Evolutionary conservation across 2,329 filamentous ascomycete species (phyloP).

Genomic region (Arthrobotrys conoides): DNA sequence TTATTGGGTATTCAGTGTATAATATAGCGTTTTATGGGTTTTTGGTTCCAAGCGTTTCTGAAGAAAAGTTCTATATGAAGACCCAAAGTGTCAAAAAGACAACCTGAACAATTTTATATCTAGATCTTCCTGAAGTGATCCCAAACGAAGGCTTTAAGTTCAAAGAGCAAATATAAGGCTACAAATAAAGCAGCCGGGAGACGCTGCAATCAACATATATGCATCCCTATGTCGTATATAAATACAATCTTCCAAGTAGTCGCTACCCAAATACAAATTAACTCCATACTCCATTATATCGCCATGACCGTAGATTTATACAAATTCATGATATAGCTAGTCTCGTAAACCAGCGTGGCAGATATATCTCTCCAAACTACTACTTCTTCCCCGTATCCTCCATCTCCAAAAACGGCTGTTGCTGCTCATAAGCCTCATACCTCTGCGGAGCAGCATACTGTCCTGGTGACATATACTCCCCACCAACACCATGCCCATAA

Average conservation of each 20-base stretch:
- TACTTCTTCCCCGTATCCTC: constrained; percentile 35
- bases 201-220: not conserved
- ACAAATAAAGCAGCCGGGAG: not conserved
- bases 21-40: constrained; percentile 27
- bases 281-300: constrained; percentile 28
- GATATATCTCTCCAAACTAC: not conserved
- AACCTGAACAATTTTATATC: not conserved
- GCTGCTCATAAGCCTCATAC: constrained; percentile 47
- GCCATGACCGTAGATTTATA: not conserved
- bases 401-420: constrained; percentile 41
- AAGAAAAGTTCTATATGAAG: constrained; percentile 18
- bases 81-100: not conserved
- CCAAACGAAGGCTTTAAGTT: not conserved
- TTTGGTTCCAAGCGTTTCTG: constrained; percentile 5
- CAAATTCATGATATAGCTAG: not conserved
- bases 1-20: constrained; percentile 20
- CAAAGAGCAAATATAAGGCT: not conserved
- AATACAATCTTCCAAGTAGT: not conserved
- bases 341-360: not conserved
- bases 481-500: constrained; percentile 34
- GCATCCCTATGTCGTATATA: not conserved
- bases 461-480: constrained; percentile 26
- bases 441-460: constrained; percentile 49
- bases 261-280: constrained; percentile 7
- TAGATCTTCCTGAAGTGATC: not conserved